Base-by-base conservation (phyloP, 257 asterid genomes). In the Forsythia suspensa region DNA sequence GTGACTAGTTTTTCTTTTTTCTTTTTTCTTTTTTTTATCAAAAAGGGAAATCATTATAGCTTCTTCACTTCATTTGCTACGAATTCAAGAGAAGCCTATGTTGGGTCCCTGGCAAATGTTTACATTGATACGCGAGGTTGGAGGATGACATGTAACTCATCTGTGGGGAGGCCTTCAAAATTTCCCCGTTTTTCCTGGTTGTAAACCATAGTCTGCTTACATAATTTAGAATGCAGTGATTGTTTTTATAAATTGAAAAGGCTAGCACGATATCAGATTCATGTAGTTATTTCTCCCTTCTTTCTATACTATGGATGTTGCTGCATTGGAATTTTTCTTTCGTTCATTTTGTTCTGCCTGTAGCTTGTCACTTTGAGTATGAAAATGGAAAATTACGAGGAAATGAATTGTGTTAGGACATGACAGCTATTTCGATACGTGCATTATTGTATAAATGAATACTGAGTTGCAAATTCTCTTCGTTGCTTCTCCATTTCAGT, bases 181-280 rank as follows among this genome's bases (percentile, higher is more conserved):
- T 81, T 83, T 80, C 79, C 77, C 81, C 78, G 34, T 73, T 72
- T 83, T 77, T 77, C 83, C 65, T 40, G 80, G 84, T 79, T 80
- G 85, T 89, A 74, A 80, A 82, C 82, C 36, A 70, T 71, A 73
- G 44, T 51, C 71, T 77, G 8, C 51, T 75, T 79, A 42, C 80
- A 57, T 84, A 84, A 68, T 73, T 77, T 86, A 83, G 88, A 79
- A 81, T 52, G 82, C 76, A 80, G 83, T 67, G 71, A 84, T 76
- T 84, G 76, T 61, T 83, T 79, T 76, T 61, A 73, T 76, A 72
- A 80, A 79, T 71, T 44, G 57, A 46, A 57, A 46, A 72, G 73
- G 80, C 63, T 84, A 77, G 83, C 79, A 46, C 55, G 72, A 34
- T 84, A 20, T 24, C 55, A 40, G 52, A 48, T 61, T 77, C 69